A percentile compares a stretch with the other conserved stretches of the same genome.
These are phyloP conservation scores for Penicillium herquei DNA, from an alignment of 495 filamentous ascomycete species.

Conservation along the genomic window DNA sequence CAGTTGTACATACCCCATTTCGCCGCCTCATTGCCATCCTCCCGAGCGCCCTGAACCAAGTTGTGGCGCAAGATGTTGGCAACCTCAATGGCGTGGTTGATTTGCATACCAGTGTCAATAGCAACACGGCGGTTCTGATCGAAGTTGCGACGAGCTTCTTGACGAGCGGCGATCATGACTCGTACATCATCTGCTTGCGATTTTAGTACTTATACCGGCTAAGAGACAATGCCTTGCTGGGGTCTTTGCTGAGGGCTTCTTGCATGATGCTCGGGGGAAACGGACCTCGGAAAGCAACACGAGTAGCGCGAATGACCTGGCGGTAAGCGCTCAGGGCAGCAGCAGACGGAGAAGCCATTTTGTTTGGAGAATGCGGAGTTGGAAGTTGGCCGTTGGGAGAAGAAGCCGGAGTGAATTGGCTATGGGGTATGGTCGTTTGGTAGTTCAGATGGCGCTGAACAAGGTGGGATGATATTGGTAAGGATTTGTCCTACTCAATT, in stretches of 20 bases:
- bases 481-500: no score
- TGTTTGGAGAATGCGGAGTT: background rate
- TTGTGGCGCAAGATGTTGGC: constrained; percentile 79
- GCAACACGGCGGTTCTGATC: constrained; percentile 57
- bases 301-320: constrained; percentile 75
- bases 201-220: background rate
- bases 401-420: background rate
- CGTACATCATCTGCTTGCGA: constrained; percentile 58
- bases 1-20: constrained; percentile 59
- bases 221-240: background rate
- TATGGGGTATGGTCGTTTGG: no score
- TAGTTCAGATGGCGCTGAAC: background rate
- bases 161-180: constrained; percentile 65
- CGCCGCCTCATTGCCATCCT: constrained; percentile 48
- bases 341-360: constrained; percentile 25
- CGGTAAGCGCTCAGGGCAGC: constrained; percentile 81
- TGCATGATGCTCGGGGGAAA: background rate
- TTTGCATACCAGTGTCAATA: constrained; percentile 49
- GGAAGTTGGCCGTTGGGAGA: background rate
- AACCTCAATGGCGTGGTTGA: constrained; percentile 80
- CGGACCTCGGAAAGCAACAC: constrained; percentile 80
- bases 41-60: constrained; percentile 76
- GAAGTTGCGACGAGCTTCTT: constrained; percentile 70
- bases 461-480: background rate
- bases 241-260: no score